phyloP scores from a whole-genome alignment of 2,329 filamentous ascomycete species.

The Aureobasidium sp. region DNA sequence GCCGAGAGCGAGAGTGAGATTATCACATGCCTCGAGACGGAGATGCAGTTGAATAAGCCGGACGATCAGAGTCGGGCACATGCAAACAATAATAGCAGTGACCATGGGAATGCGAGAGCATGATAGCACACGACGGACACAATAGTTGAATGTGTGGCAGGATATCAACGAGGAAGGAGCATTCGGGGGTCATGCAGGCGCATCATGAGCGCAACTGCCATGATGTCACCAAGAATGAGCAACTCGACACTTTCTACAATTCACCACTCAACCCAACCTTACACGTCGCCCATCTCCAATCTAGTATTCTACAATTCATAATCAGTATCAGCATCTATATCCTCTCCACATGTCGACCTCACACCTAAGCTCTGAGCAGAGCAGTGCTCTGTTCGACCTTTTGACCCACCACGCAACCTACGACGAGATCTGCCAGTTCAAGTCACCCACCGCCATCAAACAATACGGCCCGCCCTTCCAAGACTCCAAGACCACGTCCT shows the following conservation, averaged over 20 bases:
- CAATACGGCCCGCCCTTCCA: constrained; percentile 65
- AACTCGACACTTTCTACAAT: not conserved
- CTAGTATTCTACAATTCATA: not conserved
- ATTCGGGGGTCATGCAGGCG: not conserved
- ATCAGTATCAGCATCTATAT: not conserved
- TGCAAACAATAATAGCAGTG: not conserved
- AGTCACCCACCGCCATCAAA: constrained; percentile 55
- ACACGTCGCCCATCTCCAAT: not conserved
- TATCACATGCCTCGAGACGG: not conserved
- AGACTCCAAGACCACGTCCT: constrained; percentile 41
- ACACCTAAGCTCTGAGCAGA: constrained; percentile 32
- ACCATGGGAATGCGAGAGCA: not conserved
- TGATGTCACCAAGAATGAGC: not conserved
- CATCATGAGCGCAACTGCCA: not conserved
- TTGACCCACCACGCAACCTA: constrained; percentile 50
- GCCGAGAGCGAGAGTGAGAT: not conserved
- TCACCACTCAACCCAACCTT: not conserved
- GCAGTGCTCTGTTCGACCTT: constrained; percentile 48
- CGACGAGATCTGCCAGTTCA: constrained; percentile 66
- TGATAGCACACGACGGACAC: not conserved
- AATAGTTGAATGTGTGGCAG: not conserved
- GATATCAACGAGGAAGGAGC: not conserved
- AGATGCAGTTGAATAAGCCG: not conserved
- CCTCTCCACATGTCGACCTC: not conserved
- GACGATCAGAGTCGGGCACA: not conserved